A percentile compares a stretch with the other conserved stretches of the same genome.
phyloP scores from a whole-genome alignment of 306 rosid species.

The Betula pendula region DNA sequence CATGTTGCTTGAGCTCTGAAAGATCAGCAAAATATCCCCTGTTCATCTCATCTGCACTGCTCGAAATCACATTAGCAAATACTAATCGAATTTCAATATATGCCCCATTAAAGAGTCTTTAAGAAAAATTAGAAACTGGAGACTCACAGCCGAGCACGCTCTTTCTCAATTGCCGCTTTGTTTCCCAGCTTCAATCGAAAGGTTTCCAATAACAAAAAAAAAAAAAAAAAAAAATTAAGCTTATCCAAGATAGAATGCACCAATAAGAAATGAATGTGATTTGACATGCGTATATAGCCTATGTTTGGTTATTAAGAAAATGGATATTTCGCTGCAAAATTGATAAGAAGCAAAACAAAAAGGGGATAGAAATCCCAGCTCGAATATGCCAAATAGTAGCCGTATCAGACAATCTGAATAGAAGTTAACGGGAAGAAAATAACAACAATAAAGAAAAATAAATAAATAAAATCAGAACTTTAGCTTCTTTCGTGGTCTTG shows the following conservation, averaged over 20 bases:
- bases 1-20: constrained; percentile 65
- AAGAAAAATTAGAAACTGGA: not conserved
- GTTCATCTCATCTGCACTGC: constrained; percentile 88
- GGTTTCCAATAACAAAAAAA: constrained; percentile 2
- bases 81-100: constrained; percentile 24
- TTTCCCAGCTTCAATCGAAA: constrained; percentile 54
- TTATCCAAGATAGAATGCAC: not conserved
- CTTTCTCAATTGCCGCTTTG: constrained; percentile 67
- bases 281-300: not conserved
- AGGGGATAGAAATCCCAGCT: not conserved
- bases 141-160: constrained; percentile 89
- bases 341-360: not conserved
- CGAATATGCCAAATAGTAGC: not conserved
- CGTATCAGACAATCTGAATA: not conserved
- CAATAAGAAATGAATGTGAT: constrained; percentile 2
- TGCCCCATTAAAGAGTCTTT: not conserved
- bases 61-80: constrained; percentile 37
- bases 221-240: not conserved
- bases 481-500: not conserved
- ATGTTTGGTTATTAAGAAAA: no score
- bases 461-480: not conserved
- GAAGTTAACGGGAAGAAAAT: not conserved
- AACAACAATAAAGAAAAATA: not conserved
- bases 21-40: constrained; percentile 88
- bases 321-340: no score